A percentile compares a stretch with the other conserved stretches of the same genome.
phyloP scores from a whole-genome alignment of 202 grass and related monocot species.

The Brachypodium distachyon region DNA sequence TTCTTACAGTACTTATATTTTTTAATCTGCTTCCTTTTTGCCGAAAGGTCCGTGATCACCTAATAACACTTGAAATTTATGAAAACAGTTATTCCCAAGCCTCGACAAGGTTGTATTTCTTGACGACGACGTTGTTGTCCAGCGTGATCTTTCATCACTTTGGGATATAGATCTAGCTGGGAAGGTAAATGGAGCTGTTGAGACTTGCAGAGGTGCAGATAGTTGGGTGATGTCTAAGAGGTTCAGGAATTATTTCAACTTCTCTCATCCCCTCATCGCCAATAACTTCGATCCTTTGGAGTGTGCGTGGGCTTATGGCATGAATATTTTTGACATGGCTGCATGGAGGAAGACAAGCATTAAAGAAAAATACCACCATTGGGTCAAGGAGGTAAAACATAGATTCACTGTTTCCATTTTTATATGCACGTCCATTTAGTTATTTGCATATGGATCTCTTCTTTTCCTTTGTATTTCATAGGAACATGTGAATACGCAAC shows the following conservation, averaged over 20 bases:
- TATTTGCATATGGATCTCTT: background rate
- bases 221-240: slow-evolving; percentile 88
- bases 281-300: slow-evolving; percentile 73
- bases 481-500: background rate
- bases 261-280: slow-evolving; percentile 71
- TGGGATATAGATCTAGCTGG: slow-evolving; percentile 83
- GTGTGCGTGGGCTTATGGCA: slow-evolving; percentile 96
- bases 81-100: slow-evolving; percentile 79
- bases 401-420: background rate
- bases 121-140: slow-evolving; percentile 89
- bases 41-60: background rate
- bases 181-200: slow-evolving; percentile 94
- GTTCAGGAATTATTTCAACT: slow-evolving; percentile 98
- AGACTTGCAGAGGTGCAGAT: slow-evolving; percentile 81
- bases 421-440: background rate
- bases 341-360: slow-evolving; percentile 84
- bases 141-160: slow-evolving; percentile 64
- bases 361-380: slow-evolving; percentile 86
- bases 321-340: slow-evolving; percentile 85
- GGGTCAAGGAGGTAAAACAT: slow-evolving; percentile 81
- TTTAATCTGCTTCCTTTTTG: slow-evolving; percentile 1
- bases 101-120: slow-evolving; percentile 90
- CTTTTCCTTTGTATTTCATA: slow-evolving; percentile 8
- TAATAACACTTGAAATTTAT: slow-evolving; percentile 24
- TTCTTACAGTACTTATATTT: background rate